A percentile compares a stretch with the other conserved stretches of the same genome.
phyloP scores from a whole-genome alignment of 768 basidiomycete species.

The Sarcodon sp. region DNA sequence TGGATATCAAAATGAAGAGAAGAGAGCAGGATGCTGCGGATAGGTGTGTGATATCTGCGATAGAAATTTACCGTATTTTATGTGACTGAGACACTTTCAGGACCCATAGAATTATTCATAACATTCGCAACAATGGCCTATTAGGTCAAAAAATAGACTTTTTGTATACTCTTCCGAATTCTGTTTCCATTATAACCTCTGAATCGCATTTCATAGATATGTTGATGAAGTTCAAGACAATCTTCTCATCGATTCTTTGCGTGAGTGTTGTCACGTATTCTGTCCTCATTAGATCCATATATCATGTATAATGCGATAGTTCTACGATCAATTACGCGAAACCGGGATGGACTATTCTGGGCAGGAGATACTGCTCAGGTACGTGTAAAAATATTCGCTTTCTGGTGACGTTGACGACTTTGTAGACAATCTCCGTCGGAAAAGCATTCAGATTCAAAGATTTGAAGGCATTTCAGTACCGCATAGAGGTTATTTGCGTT shows the following conservation, averaged over 20 bases:
- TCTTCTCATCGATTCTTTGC: constrained; percentile 45
- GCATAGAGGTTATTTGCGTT: constrained; percentile 33
- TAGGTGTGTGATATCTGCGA: constrained; percentile 20
- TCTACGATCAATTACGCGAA: constrained; percentile 42
- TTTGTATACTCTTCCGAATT: constrained; percentile 23
- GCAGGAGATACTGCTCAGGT: constrained; percentile 64
- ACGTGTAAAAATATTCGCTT: background rate
- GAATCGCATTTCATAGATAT: constrained; percentile 28
- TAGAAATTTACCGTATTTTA: background rate
- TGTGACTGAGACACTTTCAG: constrained; percentile 16
- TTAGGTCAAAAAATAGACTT: constrained; percentile 36
- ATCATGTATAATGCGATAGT: constrained; percentile 23
- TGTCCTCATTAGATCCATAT: background rate
- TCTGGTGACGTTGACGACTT: background rate
- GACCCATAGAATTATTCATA: constrained; percentile 35
- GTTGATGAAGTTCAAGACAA: constrained; percentile 63
- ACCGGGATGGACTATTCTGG: constrained; percentile 64
- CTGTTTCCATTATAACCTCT: background rate
- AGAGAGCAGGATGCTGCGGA: constrained; percentile 48
- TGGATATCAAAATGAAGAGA: constrained; percentile 28
- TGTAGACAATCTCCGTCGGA: constrained; percentile 47
- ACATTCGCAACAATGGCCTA: constrained; percentile 17
- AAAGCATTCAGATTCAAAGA: constrained; percentile 62
- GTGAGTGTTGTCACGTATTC: constrained; percentile 21
- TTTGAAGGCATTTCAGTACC: constrained; percentile 48